A percentile compares a stretch with the other conserved stretches of the same genome.
Conservation (phyloP, 2,329 filamentous ascomycete genomes). For the Alternaria ethzedia region DNA sequence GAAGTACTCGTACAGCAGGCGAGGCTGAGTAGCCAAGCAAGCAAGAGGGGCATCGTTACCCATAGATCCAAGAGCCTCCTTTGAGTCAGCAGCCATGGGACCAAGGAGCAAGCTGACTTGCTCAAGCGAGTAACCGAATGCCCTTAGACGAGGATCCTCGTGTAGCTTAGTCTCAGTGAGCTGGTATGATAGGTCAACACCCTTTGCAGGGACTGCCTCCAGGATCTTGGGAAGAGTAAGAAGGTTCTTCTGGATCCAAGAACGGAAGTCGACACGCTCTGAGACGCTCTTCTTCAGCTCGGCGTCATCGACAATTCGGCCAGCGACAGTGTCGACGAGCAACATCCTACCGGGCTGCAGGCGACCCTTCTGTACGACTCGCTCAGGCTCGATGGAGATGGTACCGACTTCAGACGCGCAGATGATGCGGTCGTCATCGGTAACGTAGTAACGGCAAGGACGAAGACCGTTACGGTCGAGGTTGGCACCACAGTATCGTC, state of each 20-base stretch:
- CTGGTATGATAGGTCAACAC: conserved; percentile 69
- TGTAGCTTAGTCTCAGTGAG: conserved; percentile 76
- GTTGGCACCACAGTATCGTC: conserved; percentile 95
- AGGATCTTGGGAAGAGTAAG: conserved; percentile 80
- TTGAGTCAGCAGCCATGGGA: conserved; percentile 96
- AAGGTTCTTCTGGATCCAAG: conserved; percentile 86
- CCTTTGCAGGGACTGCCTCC: conserved; percentile 63
- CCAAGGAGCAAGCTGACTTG: conserved; percentile 90
- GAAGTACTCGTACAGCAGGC: conserved; percentile 95
- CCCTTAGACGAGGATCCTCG: conserved; percentile 80
- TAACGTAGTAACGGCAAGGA: conserved; percentile 95
- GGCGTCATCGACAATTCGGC: conserved; percentile 91
- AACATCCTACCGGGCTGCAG: conserved; percentile 96
- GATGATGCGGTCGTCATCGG: conserved; percentile 95
- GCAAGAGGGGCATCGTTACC: conserved; percentile 94
- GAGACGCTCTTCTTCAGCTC: conserved; percentile 90
- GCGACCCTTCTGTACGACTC: conserved; percentile 89
- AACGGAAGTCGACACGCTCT: conserved; percentile 83
- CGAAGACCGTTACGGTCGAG: conserved; percentile 93
- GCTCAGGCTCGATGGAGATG: conserved; percentile 88
- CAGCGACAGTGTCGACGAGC: conserved; percentile 87
- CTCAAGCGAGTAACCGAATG: conserved; percentile 94
- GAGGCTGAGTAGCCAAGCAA: conserved; percentile 86
- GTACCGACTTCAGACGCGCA: conserved; percentile 97
- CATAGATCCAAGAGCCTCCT: conserved; percentile 97